A percentile compares a stretch with the other conserved stretches of the same genome.
These are phyloP conservation scores for Aspergillus conjunctus DNA, from an alignment of 495 filamentous ascomycete genomes.

Conservation along the genomic window DNA sequence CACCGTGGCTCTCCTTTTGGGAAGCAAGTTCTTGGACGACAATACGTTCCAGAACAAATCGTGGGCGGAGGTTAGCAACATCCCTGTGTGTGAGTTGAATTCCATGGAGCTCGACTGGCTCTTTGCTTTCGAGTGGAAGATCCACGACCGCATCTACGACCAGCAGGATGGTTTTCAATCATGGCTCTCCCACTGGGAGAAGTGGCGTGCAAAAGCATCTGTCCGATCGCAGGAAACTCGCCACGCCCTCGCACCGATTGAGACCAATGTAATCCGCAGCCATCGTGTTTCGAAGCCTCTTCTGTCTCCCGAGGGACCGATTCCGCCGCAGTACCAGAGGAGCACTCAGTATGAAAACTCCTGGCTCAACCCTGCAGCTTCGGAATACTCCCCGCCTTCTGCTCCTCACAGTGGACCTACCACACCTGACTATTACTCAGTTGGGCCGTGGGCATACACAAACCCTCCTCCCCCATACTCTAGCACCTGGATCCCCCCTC, in stretches of 20 bases:
- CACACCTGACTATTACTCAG: conserved; percentile 60
- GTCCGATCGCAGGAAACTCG: conserved; percentile 54
- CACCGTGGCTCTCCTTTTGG: conserved; percentile 83
- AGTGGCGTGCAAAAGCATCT: conserved; percentile 67
- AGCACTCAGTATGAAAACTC: conserved; percentile 53
- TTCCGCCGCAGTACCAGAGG: conserved; percentile 55
- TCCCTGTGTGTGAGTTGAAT: conserved; percentile 85
- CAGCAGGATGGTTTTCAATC: conserved; percentile 76
- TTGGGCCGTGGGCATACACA: conserved; percentile 59
- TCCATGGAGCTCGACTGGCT: conserved; percentile 92
- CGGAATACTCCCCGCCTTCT: conserved; percentile 68
- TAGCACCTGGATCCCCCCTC: conserved; percentile 44
- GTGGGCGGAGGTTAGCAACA: conserved; percentile 97
- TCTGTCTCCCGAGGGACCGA: conserved; percentile 52
- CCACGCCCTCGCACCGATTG: conserved; percentile 67
- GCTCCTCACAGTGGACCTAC: conserved; percentile 67
- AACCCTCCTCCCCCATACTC: conserved; percentile 53
- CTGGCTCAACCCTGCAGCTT: conserved; percentile 52
- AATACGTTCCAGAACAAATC: conserved; percentile 99
- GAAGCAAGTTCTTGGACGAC: conserved; percentile 98
- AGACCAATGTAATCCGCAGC: conserved; percentile 62
- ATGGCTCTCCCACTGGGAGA: conserved; percentile 84
- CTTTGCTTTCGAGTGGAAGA: conserved; percentile 75
- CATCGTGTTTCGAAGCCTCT: conserved; percentile 48
- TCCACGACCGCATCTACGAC: conserved; percentile 84